phyloP scores from a whole-genome alignment of 805 yeast species.

The Saccharomyces jurei region DNA sequence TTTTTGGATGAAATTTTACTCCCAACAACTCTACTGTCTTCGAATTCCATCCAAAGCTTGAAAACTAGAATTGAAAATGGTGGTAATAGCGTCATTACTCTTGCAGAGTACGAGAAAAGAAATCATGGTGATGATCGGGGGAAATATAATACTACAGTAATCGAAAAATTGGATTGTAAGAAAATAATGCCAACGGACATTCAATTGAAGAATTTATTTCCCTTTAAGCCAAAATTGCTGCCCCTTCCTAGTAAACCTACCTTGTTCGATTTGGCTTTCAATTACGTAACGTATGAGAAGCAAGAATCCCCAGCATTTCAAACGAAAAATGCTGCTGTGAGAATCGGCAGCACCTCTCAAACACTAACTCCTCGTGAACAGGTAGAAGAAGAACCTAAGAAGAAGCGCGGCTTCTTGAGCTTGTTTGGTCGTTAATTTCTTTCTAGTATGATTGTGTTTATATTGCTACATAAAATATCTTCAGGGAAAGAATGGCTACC shows the following conservation, averaged over 20 bases:
- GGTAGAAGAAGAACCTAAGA: slow-evolving; percentile 26
- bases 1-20: slow-evolving; percentile 8
- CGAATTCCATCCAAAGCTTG: slow-evolving; percentile 43
- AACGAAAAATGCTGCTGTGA: slow-evolving; percentile 3
- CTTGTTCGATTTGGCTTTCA: slow-evolving; percentile 82
- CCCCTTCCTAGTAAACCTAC: slow-evolving; percentile 82
- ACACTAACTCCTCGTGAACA: slow-evolving; percentile 9
- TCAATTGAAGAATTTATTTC: slow-evolving; percentile 22
- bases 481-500: background rate
- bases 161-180: slow-evolving; percentile 32
- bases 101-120: slow-evolving; percentile 31
- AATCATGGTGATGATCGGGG: slow-evolving; percentile 3
- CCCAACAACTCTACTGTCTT: slow-evolving; percentile 18
- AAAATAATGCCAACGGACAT: slow-evolving; percentile 16
- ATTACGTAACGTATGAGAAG: slow-evolving; percentile 53
- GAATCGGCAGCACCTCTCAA: slow-evolving; percentile 7
- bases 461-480: background rate
- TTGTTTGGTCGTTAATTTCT: slow-evolving; percentile 46
- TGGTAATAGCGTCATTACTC: slow-evolving; percentile 26
- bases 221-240: slow-evolving; percentile 35
- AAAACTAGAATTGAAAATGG: slow-evolving; percentile 35
- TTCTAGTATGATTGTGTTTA: background rate
- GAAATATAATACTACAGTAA: slow-evolving; percentile 25
- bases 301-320: slow-evolving; percentile 12
- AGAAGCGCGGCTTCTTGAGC: slow-evolving; percentile 67